These are phyloP conservation scores for Plasmodiophora brassicae DNA, from an alignment of 208 protist genomes.

Conservation along the genomic window DNA sequence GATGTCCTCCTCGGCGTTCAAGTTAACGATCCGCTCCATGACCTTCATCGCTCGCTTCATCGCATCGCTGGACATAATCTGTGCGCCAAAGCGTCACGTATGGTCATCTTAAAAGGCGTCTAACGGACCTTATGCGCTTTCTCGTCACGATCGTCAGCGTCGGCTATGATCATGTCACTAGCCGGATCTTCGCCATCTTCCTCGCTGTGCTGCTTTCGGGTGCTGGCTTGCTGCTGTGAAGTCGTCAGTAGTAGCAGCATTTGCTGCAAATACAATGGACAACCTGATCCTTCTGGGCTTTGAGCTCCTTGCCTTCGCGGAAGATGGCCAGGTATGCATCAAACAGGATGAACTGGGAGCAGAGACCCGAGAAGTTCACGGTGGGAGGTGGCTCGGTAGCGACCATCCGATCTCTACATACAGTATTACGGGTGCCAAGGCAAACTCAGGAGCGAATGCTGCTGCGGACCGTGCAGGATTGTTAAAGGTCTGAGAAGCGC, in stretches of 20 bases:
- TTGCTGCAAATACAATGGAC: not conserved
- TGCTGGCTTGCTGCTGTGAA: not conserved
- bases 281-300: constrained; percentile 31
- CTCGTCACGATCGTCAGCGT: constrained; percentile 84
- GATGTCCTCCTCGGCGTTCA: constrained; percentile 91
- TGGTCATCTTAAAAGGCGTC: not conserved
- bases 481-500: constrained; percentile 90
- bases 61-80: constrained; percentile 63
- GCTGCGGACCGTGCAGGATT: constrained; percentile 67
- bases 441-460: not conserved
- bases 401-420: not conserved
- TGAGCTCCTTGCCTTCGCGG: constrained; percentile 20
- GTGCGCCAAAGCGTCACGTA: too few species aligned
- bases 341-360: not conserved
- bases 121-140: constrained; percentile 67
- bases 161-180: constrained; percentile 87
- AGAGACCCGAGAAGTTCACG: constrained; percentile 71
- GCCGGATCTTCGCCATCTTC: constrained; percentile 34
- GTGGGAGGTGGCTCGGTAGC: constrained; percentile 84
- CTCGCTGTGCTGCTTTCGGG: not conserved
- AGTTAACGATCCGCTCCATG: constrained; percentile 93
- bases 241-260: not conserved
- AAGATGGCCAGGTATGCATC: constrained; percentile 71
- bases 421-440: not conserved
- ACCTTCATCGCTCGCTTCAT: constrained; percentile 73